Conservation (phyloP, 305 asterid genomes). For the Petunia hybrid region DNA sequence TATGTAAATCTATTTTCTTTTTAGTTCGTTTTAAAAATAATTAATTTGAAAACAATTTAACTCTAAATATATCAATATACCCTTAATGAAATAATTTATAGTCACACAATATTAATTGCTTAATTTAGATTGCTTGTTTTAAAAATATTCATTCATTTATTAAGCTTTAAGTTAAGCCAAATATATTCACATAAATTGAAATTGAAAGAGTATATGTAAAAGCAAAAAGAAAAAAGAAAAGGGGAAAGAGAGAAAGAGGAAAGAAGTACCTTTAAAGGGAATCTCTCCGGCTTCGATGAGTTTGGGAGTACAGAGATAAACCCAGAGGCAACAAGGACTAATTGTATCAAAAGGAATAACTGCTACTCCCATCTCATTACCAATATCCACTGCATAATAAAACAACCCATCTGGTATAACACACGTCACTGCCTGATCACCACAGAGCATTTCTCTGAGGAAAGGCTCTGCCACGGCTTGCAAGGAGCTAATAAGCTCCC, state of each 20-base stretch:
- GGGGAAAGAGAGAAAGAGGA: not conserved
- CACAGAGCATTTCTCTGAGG: slow-evolving; percentile 42
- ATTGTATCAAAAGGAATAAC: slow-evolving; percentile 40
- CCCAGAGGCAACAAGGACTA: slow-evolving; percentile 44
- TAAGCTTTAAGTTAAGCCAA: too few relatives aligned
- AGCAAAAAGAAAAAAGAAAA: not conserved
- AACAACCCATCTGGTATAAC: slow-evolving; percentile 46
- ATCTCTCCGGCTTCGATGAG: slow-evolving; percentile 50
- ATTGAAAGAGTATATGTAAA: not conserved
- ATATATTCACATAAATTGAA: too few relatives aligned
- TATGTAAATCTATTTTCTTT: too few relatives aligned
- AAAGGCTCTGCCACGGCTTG: slow-evolving; percentile 41
- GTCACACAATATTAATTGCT: too few relatives aligned
- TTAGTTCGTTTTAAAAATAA: too few relatives aligned
- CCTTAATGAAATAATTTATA: too few relatives aligned
- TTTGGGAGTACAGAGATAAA: slow-evolving; percentile 39
- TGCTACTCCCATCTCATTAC: slow-evolving; percentile 43
- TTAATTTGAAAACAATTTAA: too few relatives aligned
- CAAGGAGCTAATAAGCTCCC: slow-evolving; percentile 51
- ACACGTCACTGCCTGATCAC: slow-evolving; percentile 37
- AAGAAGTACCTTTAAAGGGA: slow-evolving; percentile 36
- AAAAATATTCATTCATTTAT: too few relatives aligned
- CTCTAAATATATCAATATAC: too few relatives aligned
- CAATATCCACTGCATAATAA: slow-evolving; percentile 43
- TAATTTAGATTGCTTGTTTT: too few relatives aligned